A percentile compares a stretch with the other conserved stretches of the same genome.
Evolutionary conservation across 2,329 filamentous ascomycete genomes (phyloP).

Genomic region (Monosporascus ibericus): DNA sequence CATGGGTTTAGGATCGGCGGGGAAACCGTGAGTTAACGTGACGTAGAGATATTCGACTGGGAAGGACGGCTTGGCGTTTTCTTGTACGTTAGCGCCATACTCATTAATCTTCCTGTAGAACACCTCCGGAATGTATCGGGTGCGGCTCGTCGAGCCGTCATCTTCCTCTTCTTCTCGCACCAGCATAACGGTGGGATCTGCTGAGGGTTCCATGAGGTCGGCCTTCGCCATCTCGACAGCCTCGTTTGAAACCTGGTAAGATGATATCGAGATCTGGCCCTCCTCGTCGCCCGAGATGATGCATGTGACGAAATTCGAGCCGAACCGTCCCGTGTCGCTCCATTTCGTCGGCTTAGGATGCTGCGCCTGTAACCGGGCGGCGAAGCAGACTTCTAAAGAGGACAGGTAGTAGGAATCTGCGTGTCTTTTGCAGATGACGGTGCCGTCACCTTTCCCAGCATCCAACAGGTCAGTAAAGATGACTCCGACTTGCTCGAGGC

Average conservation of each 20-base stretch:
- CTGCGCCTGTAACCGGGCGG: slow-evolving; percentile 78
- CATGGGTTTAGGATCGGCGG: slow-evolving; percentile 67
- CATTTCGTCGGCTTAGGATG: slow-evolving; percentile 90
- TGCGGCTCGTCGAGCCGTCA: slow-evolving; percentile 59
- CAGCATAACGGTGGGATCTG: slow-evolving; percentile 88
- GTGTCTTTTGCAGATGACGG: slow-evolving; percentile 90
- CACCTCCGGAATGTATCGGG: slow-evolving; percentile 92
- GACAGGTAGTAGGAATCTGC: slow-evolving; percentile 92
- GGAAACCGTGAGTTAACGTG: slow-evolving; percentile 94
- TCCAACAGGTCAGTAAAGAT: slow-evolving; percentile 93
- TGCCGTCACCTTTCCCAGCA: slow-evolving; percentile 72
- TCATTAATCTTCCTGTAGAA: slow-evolving; percentile 96
- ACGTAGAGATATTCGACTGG: slow-evolving; percentile 95
- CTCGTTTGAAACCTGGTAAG: slow-evolving; percentile 92
- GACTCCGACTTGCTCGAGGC: slow-evolving; percentile 81
- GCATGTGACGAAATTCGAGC: slow-evolving; percentile 95
- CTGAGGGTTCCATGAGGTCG: slow-evolving; percentile 90
- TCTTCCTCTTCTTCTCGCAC: slow-evolving; percentile 89
- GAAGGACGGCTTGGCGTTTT: slow-evolving; percentile 94
- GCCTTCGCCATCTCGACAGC: slow-evolving; percentile 96
- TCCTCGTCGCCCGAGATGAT: slow-evolving; percentile 89
- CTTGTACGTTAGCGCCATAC: slow-evolving; percentile 91
- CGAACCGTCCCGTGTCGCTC: slow-evolving; percentile 91
- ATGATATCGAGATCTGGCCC: slow-evolving; percentile 80
- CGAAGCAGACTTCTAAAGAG: slow-evolving; percentile 86